phyloP scores from a whole-genome alignment of 495 filamentous ascomycete species.

The Cercophora newfieldiana region DNA sequence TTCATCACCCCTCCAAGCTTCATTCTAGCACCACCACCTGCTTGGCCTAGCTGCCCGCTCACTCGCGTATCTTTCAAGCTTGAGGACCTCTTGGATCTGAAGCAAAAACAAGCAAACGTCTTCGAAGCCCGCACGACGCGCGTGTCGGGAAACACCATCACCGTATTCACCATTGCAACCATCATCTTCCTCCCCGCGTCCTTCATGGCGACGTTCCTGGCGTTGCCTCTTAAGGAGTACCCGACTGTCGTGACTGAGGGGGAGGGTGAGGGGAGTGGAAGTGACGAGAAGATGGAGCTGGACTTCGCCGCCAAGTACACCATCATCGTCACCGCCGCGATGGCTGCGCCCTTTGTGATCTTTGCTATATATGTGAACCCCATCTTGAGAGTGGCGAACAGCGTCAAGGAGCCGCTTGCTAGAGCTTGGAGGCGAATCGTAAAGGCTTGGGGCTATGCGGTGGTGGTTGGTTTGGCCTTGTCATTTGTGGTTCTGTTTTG shows the following conservation, averaged over 20 bases:
- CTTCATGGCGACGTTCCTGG: not conserved
- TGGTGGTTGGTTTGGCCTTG: not conserved
- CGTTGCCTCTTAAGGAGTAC: not conserved
- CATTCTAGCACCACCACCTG: not conserved
- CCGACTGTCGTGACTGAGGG: not conserved
- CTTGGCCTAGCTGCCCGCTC: not conserved
- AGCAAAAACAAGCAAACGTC: not conserved
- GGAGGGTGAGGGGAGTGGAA: not conserved
- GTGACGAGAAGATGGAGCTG: not conserved
- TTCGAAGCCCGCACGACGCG: not conserved
- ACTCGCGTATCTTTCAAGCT: not conserved
- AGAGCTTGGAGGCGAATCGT: not conserved
- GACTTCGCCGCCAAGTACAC: not conserved
- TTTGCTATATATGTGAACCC: not conserved
- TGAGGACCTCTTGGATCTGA: not conserved
- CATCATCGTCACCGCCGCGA: not conserved
- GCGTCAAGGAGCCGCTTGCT: not conserved
- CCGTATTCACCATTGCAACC: not conserved
- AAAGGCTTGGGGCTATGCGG: not conserved
- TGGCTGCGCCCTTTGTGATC: not conserved
- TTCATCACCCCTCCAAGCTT: no score
- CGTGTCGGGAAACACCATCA: not conserved
- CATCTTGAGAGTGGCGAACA: not conserved
- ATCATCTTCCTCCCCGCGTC: conserved; percentile 1
- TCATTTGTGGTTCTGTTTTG: not conserved